Evolutionary conservation across 1,139 yeast genomes (phyloP).

Genomic region (Saccharomyces hybrid): DNA sequence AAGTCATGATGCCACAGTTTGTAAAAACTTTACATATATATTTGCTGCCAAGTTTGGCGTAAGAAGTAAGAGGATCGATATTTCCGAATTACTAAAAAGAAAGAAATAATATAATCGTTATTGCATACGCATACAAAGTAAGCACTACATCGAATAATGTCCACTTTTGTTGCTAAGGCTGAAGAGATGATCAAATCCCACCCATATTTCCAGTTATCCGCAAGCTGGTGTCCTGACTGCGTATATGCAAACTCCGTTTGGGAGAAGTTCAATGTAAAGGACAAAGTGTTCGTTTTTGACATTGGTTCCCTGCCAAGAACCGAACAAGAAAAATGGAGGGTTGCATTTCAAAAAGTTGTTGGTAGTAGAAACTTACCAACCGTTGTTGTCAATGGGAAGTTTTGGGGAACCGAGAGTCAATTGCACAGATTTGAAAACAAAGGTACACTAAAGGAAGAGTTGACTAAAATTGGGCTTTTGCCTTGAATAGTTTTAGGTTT

Average conservation of each 20-base stretch:
- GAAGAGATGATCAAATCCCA: constrained; percentile 40
- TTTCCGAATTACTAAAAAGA: background rate
- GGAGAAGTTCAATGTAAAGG: constrained; percentile 42
- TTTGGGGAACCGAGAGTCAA: constrained; percentile 52
- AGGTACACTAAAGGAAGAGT: constrained; percentile 39
- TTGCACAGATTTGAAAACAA: constrained; percentile 40
- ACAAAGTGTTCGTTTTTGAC: constrained; percentile 49
- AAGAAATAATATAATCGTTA: background rate
- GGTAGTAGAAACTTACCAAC: constrained; percentile 71
- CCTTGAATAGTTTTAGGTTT: background rate
- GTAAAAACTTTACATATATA: background rate
- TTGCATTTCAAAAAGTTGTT: constrained; percentile 51
- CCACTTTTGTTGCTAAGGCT: constrained; percentile 34
- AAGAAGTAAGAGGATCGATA: background rate
- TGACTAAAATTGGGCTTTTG: constrained; percentile 38
- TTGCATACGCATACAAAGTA: background rate
- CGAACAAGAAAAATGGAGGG: constrained; percentile 51
- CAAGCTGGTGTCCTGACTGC: constrained; percentile 76
- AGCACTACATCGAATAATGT: constrained; percentile 7
- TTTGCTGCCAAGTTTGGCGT: background rate
- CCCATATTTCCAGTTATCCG: constrained; percentile 51
- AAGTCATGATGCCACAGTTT: background rate
- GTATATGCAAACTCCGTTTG: constrained; percentile 52
- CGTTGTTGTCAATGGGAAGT: constrained; percentile 54
- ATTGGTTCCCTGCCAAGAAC: constrained; percentile 46